A percentile compares a stretch with the other conserved stretches of the same genome.
These are phyloP conservation scores for Chaetomiaceae sp. DNA, from an alignment of 2,329 filamentous ascomycete species.

Conservation along the genomic window DNA sequence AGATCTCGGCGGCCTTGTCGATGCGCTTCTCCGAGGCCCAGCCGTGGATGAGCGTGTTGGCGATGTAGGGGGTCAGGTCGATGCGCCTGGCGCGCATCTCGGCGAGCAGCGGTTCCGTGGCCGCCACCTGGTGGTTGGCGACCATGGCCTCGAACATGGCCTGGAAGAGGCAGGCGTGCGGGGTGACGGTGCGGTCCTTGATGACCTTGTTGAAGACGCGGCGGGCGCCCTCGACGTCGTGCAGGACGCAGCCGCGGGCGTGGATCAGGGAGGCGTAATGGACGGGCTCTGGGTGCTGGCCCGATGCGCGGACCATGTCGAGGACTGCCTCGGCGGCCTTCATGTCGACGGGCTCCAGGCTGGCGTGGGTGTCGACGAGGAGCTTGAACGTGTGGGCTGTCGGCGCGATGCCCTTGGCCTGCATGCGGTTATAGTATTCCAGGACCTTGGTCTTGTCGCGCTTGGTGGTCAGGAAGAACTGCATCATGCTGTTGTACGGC, in stretches of 20 bases:
- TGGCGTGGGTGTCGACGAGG: slow-evolving; percentile 90
- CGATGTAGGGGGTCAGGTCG: slow-evolving; percentile 93
- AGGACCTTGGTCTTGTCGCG: slow-evolving; percentile 92
- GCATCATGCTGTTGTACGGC: slow-evolving; percentile 99
- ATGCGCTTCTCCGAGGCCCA: slow-evolving; percentile 87
- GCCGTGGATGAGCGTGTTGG: slow-evolving; percentile 95
- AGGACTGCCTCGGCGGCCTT: slow-evolving; percentile 78
- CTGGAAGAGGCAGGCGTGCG: slow-evolving; percentile 87
- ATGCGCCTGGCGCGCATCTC: slow-evolving; percentile 72
- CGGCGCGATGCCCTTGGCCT: slow-evolving; percentile 75
- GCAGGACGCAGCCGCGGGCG: slow-evolving; percentile 87
- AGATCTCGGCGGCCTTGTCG: slow-evolving; percentile 70
- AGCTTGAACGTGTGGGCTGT: slow-evolving; percentile 98
- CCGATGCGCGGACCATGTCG: slow-evolving; percentile 67
- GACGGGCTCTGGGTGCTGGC: slow-evolving; percentile 78
- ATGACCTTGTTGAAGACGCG: slow-evolving; percentile 78
- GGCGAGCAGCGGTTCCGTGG: slow-evolving; percentile 67
- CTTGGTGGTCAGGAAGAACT: slow-evolving; percentile 98
- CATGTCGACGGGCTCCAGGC: slow-evolving; percentile 88
- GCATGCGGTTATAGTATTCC: slow-evolving; percentile 93
- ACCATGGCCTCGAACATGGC: slow-evolving; percentile 97
- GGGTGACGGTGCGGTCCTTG: slow-evolving; percentile 58
- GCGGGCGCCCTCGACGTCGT: slow-evolving; percentile 81
- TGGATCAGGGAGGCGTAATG: slow-evolving; percentile 96
- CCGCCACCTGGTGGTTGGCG: slow-evolving; percentile 79